These are phyloP conservation scores for Ogataea angusta DNA, from an alignment of 805 yeast genomes.

Conservation along the genomic window DNA sequence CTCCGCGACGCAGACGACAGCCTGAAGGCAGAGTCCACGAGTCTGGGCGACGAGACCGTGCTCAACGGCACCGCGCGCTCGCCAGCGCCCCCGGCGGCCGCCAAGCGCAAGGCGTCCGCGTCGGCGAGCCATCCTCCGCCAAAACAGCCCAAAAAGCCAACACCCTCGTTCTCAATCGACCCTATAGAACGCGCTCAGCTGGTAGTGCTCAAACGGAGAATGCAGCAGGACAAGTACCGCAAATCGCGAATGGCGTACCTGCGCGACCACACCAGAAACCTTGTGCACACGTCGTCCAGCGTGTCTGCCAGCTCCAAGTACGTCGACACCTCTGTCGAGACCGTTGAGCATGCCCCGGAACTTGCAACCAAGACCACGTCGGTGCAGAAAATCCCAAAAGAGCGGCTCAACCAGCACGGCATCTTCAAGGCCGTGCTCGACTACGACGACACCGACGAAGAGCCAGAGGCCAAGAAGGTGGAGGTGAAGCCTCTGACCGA, in stretches of 20 bases:
- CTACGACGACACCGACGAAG: slow-evolving; percentile 15
- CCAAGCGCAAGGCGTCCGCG: slow-evolving; percentile 7
- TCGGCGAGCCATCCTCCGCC: background rate
- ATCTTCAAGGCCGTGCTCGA: slow-evolving; percentile 19
- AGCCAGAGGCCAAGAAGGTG: slow-evolving; percentile 3
- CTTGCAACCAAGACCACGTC: background rate
- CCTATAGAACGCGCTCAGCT: slow-evolving; percentile 33
- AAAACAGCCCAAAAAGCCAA: background rate
- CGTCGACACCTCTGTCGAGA: slow-evolving; percentile 24
- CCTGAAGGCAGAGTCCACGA: slow-evolving; percentile 15
- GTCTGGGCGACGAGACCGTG: slow-evolving; percentile 7
- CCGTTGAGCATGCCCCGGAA: slow-evolving; percentile 14
- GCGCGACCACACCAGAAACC: slow-evolving; percentile 32
- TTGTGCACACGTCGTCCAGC: slow-evolving; percentile 16
- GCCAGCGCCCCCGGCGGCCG: background rate
- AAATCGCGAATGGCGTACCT: slow-evolving; percentile 44
- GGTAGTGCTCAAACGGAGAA: slow-evolving; percentile 31
- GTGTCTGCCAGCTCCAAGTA: slow-evolving; percentile 16
- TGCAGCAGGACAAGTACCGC: slow-evolving; percentile 45
- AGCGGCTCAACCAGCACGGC: slow-evolving; percentile 26
- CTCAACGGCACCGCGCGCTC: background rate
- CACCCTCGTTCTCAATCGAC: slow-evolving; percentile 22
- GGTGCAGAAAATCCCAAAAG: slow-evolving; percentile 16
- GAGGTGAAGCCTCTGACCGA: slow-evolving; percentile 15
- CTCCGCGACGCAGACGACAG: slow-evolving; percentile 13